Evolutionary conservation across 805 yeast species (phyloP).

Genomic region (Ogataea ramenticola): DNA sequence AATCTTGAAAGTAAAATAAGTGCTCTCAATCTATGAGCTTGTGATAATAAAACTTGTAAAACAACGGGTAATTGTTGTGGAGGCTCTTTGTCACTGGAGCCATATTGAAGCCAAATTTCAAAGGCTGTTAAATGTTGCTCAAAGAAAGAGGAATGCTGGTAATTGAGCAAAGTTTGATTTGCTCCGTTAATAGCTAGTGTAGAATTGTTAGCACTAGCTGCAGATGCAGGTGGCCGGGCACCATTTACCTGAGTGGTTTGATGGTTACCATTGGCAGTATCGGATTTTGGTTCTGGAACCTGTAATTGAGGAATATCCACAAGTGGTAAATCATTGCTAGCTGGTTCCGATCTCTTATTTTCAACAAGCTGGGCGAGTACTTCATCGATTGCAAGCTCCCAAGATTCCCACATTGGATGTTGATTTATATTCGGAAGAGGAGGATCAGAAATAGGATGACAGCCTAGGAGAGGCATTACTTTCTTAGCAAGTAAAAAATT

Average conservation of each 20-base stretch:
- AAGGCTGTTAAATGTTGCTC: slow-evolving; percentile 96
- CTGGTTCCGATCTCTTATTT: slow-evolving; percentile 18
- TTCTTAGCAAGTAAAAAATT: slow-evolving; percentile 88
- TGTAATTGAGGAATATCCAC: slow-evolving; percentile 25
- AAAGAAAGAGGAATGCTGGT: slow-evolving; percentile 88
- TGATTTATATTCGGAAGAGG: slow-evolving; percentile 77
- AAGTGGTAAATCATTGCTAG: slow-evolving; percentile 11
- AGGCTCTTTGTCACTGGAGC: slow-evolving; percentile 73
- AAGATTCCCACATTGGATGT: slow-evolving; percentile 95
- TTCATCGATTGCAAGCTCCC: slow-evolving; percentile 97
- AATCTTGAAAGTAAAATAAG: slow-evolving; percentile 76
- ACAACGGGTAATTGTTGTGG: slow-evolving; percentile 96
- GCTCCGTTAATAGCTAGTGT: not conserved
- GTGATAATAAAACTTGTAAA: slow-evolving; percentile 85
- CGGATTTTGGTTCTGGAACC: slow-evolving; percentile 11
- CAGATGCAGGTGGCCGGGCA: not conserved
- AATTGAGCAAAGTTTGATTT: slow-evolving; percentile 31
- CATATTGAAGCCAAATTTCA: slow-evolving; percentile 92
- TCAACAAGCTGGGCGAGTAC: slow-evolving; percentile 68
- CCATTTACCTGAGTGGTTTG: not conserved
- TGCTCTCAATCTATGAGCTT: slow-evolving; percentile 89
- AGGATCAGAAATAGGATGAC: slow-evolving; percentile 94
- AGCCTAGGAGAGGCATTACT: slow-evolving; percentile 86
- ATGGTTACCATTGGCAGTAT: not conserved
- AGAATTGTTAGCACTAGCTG: slow-evolving; percentile 1